These are phyloP conservation scores for Arthrinium puccinioides DNA, from an alignment of 2,329 filamentous ascomycete genomes.

Conservation along the genomic window DNA sequence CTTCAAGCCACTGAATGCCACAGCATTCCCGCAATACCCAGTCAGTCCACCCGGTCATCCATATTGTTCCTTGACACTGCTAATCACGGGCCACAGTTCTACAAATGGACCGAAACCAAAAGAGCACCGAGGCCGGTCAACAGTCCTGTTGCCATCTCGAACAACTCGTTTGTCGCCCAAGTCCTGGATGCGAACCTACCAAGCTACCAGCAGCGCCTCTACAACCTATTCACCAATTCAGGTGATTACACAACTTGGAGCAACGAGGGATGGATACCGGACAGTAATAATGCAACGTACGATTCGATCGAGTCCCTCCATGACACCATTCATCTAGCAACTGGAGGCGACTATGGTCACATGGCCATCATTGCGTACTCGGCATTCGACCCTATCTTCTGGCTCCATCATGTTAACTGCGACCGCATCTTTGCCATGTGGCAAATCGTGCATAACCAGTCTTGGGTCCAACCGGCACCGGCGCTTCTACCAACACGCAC, in stretches of 20 bases:
- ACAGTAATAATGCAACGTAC: constrained; percentile 37
- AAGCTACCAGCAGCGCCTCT: constrained; percentile 55
- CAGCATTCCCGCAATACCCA: constrained; percentile 51
- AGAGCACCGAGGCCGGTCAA: constrained; percentile 40
- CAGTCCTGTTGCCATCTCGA: constrained; percentile 40
- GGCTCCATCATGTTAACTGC: constrained; percentile 68
- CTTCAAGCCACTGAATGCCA: constrained; percentile 52
- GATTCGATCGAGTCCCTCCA: constrained; percentile 63
- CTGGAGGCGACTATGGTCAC: constrained; percentile 47
- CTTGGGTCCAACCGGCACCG: constrained; percentile 53
- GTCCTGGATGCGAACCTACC: constrained; percentile 45
- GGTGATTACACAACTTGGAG: constrained; percentile 61
- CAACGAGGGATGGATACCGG: constrained; percentile 56
- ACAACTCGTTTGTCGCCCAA: constrained; percentile 48
- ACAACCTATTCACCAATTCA: constrained; percentile 61
- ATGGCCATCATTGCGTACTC: constrained; percentile 66
- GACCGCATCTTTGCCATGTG: constrained; percentile 72
- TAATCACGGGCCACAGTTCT: constrained; percentile 38
- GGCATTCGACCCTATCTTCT: constrained; percentile 74
- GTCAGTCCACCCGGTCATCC: too few species aligned
- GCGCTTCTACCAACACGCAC: constrained; percentile 56
- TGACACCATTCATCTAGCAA: constrained; percentile 53
- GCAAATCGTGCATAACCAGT: constrained; percentile 64
- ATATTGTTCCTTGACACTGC: neutral
- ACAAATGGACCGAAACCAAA: constrained; percentile 52